Conservation (phyloP, 169 alveolate genomes). For the Plasmodium blacklocki region DNA sequence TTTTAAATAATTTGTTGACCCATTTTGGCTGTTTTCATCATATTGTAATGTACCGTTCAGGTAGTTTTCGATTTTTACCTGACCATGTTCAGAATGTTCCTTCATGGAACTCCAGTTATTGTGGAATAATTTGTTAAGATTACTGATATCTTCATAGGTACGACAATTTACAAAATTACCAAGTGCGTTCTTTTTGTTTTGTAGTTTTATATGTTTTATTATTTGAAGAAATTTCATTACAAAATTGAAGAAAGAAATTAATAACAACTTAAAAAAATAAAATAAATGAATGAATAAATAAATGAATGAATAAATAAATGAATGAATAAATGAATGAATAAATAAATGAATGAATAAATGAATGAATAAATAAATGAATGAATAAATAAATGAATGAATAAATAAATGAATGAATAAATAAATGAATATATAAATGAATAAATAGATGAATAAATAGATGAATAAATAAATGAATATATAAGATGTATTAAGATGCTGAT, state of each 20-base stretch:
- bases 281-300: not conserved
- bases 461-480: too few species aligned
- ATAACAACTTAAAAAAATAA: not conserved
- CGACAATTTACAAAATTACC: conserved; percentile 1
- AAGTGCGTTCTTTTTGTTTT: not conserved
- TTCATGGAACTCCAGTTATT: not conserved
- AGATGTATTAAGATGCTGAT: too few species aligned
- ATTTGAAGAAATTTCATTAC: conserved; percentile 29
- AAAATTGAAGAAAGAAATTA: not conserved
- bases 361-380: not conserved
- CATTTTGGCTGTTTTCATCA: not conserved
- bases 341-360: too few species aligned
- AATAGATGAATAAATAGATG: too few species aligned
- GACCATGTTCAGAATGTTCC: not conserved
- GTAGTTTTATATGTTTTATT: conserved; percentile 30
- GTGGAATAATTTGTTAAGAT: conserved; percentile 6
- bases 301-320: not conserved
- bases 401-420: conserved; percentile 2
- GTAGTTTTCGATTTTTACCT: not conserved
- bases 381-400: not conserved
- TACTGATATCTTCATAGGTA: conserved; percentile 8
- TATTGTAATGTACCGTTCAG: not conserved
- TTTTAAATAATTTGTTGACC: not conserved
- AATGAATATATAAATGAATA: not conserved
- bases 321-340: too few species aligned